Evolutionary conservation across 179 eudicot genomes (phyloP), one percentile per base, ranked within the genome.

Genomic region (Silene noctiflora): DNA sequence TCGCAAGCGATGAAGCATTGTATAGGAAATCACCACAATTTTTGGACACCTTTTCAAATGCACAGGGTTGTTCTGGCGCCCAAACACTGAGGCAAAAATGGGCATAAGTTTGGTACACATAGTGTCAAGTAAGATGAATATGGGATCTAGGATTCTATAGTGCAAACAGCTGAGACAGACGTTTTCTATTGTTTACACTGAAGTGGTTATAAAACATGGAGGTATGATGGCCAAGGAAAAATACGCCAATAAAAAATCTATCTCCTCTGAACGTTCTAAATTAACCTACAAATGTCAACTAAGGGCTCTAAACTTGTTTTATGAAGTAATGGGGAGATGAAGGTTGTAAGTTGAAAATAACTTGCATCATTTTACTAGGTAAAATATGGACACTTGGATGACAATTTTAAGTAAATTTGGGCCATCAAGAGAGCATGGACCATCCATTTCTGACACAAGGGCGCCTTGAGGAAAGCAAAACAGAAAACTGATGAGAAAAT

Each of bases 21-120:
- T 87, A 81, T 87, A 96, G 22, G 99, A 96, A 60, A 83, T 93
- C 27, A 96, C 96, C 79, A 96, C 99, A 82, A 96, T 80, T 80
- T 77, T 93, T 55, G 98, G 98, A 72, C 77, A 81, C 81, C 85
- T 93, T 76, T 86, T 77, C 77, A 93, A 83, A 75, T 86, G 82
- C 55, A 76, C 78, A 81, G 98, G 99, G 84, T 96, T 90, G 79
- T 88, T 89, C 80, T 73, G 84, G 81, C 75, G 89, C 60, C 99
- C 91, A 81, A 87, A 93, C 83, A 96, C 99, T 96, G 86, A 72
- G 79, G 74, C 73, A 81, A 74, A 46, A 31, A 70, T 27, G 42
- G 53, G 69, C 6, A 22, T 35, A 51, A 82, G 69, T 27, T 31
- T 73, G 24, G 76, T 58, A 22, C 51, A 72, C 64, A 56, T 24